Percentiles rank a stretch among this genome's conserved stretches.
Conservation (phyloP, 1,284 basidiomycete genomes). For the Apiotrichum gamsii region DNA sequence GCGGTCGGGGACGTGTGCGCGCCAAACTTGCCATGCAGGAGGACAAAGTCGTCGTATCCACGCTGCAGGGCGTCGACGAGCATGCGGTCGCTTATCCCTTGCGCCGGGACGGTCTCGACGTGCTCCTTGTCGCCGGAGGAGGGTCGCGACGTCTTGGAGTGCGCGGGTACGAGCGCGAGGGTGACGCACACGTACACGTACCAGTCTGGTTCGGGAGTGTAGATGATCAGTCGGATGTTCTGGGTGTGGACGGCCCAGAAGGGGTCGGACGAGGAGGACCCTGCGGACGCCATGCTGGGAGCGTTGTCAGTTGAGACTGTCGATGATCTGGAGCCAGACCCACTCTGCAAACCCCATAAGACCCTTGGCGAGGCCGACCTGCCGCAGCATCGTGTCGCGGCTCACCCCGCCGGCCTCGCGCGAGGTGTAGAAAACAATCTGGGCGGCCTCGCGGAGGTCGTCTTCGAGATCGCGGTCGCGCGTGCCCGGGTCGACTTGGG, state of each 20-base stretch:
- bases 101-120: conserved; percentile 12
- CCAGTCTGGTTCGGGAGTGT: conserved; percentile 32
- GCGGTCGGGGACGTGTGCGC: conserved; percentile 16
- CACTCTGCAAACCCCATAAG: conserved; percentile 41
- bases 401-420: conserved; percentile 31
- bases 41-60: conserved; percentile 41
- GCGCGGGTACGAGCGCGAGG: conserved; percentile 11
- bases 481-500: background rate
- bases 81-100: conserved; percentile 30
- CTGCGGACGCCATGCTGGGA: conserved; percentile 22
- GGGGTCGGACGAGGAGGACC: conserved; percentile 2
- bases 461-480: conserved; percentile 36
- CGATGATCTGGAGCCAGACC: conserved; percentile 3
- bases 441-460: conserved; percentile 37
- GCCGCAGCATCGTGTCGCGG: conserved; percentile 40
- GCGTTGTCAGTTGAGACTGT: background rate
- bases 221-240: conserved; percentile 30
- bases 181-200: conserved; percentile 36
- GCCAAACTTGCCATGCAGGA: conserved; percentile 27
- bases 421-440: conserved; percentile 43
- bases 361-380: conserved; percentile 41
- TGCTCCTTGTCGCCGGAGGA: background rate
- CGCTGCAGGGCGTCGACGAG: conserved; percentile 27
- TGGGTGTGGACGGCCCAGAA: conserved; percentile 34
- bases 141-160: background rate